Evolutionary conservation across 768 basidiomycete genomes (phyloP).

Genomic region (Amanita pallidorosea): DNA sequence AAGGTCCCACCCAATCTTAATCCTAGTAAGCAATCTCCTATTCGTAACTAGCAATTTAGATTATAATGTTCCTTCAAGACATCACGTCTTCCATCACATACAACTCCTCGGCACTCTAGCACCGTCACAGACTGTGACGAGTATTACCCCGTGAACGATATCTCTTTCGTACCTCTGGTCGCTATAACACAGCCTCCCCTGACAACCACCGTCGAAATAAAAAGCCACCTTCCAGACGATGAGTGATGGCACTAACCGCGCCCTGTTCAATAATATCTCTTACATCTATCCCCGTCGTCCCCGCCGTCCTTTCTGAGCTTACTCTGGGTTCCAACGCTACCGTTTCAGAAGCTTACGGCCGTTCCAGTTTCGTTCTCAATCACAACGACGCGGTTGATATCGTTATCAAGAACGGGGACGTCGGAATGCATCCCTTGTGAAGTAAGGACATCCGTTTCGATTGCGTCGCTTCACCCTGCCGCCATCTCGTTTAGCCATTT

Average conservation of each 20-base stretch:
- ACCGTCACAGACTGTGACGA: constrained; percentile 36
- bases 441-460: constrained; percentile 15
- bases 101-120: constrained; percentile 37
- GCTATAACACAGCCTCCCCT: constrained; percentile 36
- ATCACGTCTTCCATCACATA: constrained; percentile 81
- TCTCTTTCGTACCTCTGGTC: constrained; percentile 51
- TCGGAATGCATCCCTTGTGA: constrained; percentile 78
- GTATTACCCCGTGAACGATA: constrained; percentile 60
- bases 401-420: constrained; percentile 61
- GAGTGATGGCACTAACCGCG: constrained; percentile 77
- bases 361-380: constrained; percentile 63
- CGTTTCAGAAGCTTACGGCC: constrained; percentile 64
- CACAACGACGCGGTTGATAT: constrained; percentile 72
- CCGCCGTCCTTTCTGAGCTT: constrained; percentile 65
- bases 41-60: background rate
- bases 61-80: constrained; percentile 33
- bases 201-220: constrained; percentile 56
- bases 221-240: constrained; percentile 77
- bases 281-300: constrained; percentile 63
- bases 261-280: constrained; percentile 62
- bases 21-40: constrained; percentile 43
- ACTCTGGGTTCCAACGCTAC: constrained; percentile 71
- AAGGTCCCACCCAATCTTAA: constrained; percentile 57
- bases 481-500: constrained; percentile 51
- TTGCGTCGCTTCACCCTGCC: constrained; percentile 1